phyloP scores from a whole-genome alignment of 768 basidiomycete genomes.

The Infundibulicybe gibba region DNA sequence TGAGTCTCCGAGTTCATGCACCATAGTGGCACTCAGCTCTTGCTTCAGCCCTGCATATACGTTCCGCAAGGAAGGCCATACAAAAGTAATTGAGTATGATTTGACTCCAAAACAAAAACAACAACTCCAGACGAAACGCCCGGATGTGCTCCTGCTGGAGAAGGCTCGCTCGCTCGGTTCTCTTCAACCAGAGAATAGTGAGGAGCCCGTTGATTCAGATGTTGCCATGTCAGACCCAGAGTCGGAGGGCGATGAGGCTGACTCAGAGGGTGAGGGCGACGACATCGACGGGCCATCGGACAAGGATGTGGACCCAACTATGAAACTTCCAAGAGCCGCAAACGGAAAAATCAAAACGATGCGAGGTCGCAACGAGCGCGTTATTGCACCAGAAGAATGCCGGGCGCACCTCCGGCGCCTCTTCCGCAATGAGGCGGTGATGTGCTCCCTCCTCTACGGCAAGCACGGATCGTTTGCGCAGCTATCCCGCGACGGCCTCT shows the following conservation, averaged over 20 bases:
- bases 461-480: conserved; percentile 84
- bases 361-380: conserved; percentile 85
- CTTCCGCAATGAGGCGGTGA: conserved; percentile 77
- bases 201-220: conserved; percentile 38
- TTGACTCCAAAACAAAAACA: conserved; percentile 76
- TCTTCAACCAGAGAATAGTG: conserved; percentile 16
- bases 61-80: conserved; percentile 90
- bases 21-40: conserved; percentile 4
- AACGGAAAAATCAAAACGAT: conserved; percentile 74
- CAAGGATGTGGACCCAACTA: conserved; percentile 9
- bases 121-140: conserved; percentile 57
- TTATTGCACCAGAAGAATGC: conserved; percentile 88
- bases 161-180: conserved; percentile 27
- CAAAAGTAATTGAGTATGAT: conserved; percentile 94
- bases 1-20: conserved; percentile 36
- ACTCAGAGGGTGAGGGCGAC: conserved; percentile 49
- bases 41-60: conserved; percentile 68
- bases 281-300: conserved; percentile 23
- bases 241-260: conserved; percentile 43
- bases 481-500: conserved; percentile 55
- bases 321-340: conserved; percentile 60
- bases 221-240: conserved; percentile 46
- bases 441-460: conserved; percentile 87
- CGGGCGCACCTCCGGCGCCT: conserved; percentile 89
- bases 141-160: conserved; percentile 67